Percentiles rank a stretch among this genome's conserved stretches.
Evolutionary conservation across 1,284 basidiomycete genomes (phyloP).

Genomic region (Ceratobasidium papillatum): DNA sequence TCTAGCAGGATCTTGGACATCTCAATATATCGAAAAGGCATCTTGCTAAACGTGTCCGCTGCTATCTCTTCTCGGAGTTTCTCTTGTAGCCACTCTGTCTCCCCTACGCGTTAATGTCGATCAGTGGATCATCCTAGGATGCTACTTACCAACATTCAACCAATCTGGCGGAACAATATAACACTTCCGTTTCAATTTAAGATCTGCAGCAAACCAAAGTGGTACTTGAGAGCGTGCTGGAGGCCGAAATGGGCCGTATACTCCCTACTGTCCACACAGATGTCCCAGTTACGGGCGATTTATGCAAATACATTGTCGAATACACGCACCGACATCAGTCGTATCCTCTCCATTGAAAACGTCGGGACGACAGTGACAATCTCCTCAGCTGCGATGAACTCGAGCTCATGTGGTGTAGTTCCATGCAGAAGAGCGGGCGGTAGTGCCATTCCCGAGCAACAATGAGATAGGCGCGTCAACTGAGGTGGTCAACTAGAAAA

Average conservation of each 20-base stretch:
- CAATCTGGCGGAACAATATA: conserved; percentile 89
- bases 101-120: not conserved
- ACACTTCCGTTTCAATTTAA: conserved; percentile 95
- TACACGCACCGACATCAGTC: conserved; percentile 78
- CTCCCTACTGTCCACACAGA: conserved; percentile 63
- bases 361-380: conserved; percentile 83
- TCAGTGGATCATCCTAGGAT: not conserved
- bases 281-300: too few relatives aligned
- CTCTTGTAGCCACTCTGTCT: conserved; percentile 78
- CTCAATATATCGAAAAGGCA: conserved; percentile 90
- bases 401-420: conserved; percentile 80
- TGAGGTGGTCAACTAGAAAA: not conserved
- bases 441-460: conserved; percentile 63
- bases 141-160: conserved; percentile 81
- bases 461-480: not conserved
- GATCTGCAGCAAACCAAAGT: conserved; percentile 92
- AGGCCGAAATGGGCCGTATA: conserved; percentile 92
- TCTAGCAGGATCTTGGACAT: conserved; percentile 90
- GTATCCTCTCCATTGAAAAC: conserved; percentile 86
- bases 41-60: conserved; percentile 72
- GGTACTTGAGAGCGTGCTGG: conserved; percentile 85
- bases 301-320: conserved; percentile 41
- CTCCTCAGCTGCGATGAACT: conserved; percentile 84
- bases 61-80: conserved; percentile 75
- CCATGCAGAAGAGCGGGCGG: conserved; percentile 65